Evolutionary conservation across 2,329 filamentous ascomycete genomes (phyloP).

Genomic region (Hymenotorrendiella dingleyae): DNA sequence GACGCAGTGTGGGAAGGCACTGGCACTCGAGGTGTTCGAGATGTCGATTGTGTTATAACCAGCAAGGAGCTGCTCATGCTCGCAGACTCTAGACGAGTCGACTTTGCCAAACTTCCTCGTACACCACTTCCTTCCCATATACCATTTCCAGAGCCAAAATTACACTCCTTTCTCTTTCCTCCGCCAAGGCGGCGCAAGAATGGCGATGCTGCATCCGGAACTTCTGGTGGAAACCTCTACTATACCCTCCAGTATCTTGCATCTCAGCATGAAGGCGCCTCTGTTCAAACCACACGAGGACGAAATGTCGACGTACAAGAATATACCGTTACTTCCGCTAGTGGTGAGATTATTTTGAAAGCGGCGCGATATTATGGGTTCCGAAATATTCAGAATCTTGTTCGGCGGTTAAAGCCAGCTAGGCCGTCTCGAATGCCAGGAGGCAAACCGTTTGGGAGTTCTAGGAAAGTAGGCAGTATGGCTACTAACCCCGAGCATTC

Average conservation of each 20-base stretch:
- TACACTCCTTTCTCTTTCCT: constrained; percentile 72
- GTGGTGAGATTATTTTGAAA: constrained; percentile 59
- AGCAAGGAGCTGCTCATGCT: constrained; percentile 91
- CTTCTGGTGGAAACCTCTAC: constrained; percentile 83
- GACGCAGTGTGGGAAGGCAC: constrained; percentile 64
- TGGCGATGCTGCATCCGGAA: constrained; percentile 54
- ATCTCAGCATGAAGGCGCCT: constrained; percentile 62
- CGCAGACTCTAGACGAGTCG: constrained; percentile 70
- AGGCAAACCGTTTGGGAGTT: constrained; percentile 54
- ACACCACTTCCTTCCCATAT: constrained; percentile 44
- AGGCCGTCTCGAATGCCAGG: constrained; percentile 75
- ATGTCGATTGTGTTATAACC: constrained; percentile 97
- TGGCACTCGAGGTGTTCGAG: constrained; percentile 57
- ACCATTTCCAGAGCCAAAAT: constrained; percentile 65
- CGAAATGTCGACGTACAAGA: constrained; percentile 90
- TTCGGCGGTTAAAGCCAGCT: constrained; percentile 81
- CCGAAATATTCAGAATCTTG: constrained; percentile 95
- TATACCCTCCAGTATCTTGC: constrained; percentile 76
- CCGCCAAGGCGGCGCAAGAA: constrained; percentile 37
- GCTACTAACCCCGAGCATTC: constrained; percentile 59
- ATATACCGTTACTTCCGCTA: constrained; percentile 59
- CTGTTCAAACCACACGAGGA: constrained; percentile 65
- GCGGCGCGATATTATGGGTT: constrained; percentile 95
- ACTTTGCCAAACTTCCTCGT: constrained; percentile 67
- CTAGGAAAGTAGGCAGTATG: constrained; percentile 47